Percentiles rank a stretch among this genome's conserved stretches.
Conservation (phyloP, 257 asterid genomes). For the Cordia subcordata region DNA sequence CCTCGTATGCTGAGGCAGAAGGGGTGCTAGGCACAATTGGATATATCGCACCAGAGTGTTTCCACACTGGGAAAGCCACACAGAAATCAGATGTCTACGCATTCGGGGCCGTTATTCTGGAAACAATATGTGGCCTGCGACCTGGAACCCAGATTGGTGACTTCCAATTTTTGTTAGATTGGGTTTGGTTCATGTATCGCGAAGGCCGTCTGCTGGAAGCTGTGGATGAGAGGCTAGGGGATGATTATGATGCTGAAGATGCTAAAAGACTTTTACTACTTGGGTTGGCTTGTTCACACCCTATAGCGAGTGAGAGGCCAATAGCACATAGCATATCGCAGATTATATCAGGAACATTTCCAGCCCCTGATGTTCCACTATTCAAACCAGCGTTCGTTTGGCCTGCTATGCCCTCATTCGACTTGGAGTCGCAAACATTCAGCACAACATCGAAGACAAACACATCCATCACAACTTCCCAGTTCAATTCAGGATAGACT, state of each 20-base stretch:
- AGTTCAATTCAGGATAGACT: conserved; percentile 42
- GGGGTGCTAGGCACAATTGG: conserved; percentile 37
- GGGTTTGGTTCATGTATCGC: conserved; percentile 36
- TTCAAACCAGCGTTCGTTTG: conserved; percentile 38
- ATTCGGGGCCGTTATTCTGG: conserved; percentile 33
- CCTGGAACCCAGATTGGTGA: conserved; percentile 25
- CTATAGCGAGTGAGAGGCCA: conserved; percentile 36
- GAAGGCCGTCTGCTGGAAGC: conserved; percentile 25
- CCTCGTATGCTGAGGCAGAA: conserved; percentile 30
- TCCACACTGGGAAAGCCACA: conserved; percentile 35
- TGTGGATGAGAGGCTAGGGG: conserved; percentile 21
- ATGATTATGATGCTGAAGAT: conserved; percentile 28
- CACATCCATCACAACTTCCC: conserved; percentile 24
- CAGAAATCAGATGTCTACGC: conserved; percentile 36
- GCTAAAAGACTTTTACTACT: conserved; percentile 32
- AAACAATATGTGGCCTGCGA: conserved; percentile 24
- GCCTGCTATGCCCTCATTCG: conserved; percentile 23
- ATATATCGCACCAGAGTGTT: conserved; percentile 39
- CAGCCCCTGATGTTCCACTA: conserved; percentile 31
- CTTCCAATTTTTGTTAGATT: conserved; percentile 22
- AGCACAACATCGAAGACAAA: conserved; percentile 1
- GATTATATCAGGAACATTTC: conserved; percentile 23
- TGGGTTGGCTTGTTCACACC: conserved; percentile 47
- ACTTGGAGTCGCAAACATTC: conserved; percentile 14
- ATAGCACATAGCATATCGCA: conserved; percentile 25